Percentiles rank a stretch among this genome's conserved stretches.
phyloP scores from a whole-genome alignment of 768 basidiomycete species.

The Pleurotus platypus region DNA sequence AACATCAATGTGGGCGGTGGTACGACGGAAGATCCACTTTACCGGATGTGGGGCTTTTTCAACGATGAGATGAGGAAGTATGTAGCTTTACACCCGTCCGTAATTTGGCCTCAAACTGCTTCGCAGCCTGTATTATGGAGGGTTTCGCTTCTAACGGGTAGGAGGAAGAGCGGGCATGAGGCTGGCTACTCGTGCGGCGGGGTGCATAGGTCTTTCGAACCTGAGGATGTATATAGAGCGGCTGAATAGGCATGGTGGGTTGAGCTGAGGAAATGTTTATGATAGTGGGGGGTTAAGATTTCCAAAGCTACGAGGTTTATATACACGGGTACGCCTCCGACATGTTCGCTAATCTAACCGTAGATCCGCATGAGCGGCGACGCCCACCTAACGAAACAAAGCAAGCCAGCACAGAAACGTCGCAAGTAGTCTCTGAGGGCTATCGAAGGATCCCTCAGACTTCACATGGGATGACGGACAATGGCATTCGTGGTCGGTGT shows the following conservation, averaged over 20 bases:
- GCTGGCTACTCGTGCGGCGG: not conserved
- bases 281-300: not conserved
- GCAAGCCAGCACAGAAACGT: not conserved
- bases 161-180: not conserved
- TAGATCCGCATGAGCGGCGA: not conserved
- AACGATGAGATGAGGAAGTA: not conserved
- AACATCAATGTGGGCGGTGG: too few relatives aligned
- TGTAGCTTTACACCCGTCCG: not conserved
- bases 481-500: not conserved
- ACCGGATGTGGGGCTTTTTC: too few relatives aligned
- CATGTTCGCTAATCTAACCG: conserved; percentile 1
- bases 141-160: not conserved
- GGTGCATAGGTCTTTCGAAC: conserved; percentile 5
- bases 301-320: not conserved
- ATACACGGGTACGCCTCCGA: conserved; percentile 1
- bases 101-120: not conserved
- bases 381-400: not conserved
- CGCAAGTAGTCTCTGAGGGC: not conserved
- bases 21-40: too few relatives aligned
- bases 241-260: not conserved
- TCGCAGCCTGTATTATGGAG: not conserved
- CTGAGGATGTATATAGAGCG: conserved; percentile 9
- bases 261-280: not conserved
- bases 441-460: not conserved
- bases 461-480: not conserved